A percentile compares a stretch with the other conserved stretches of the same genome.
These are phyloP conservation scores for Calonectria pauciramosa DNA, from an alignment of 2,329 filamentous ascomycete genomes.

Conservation along the genomic window DNA sequence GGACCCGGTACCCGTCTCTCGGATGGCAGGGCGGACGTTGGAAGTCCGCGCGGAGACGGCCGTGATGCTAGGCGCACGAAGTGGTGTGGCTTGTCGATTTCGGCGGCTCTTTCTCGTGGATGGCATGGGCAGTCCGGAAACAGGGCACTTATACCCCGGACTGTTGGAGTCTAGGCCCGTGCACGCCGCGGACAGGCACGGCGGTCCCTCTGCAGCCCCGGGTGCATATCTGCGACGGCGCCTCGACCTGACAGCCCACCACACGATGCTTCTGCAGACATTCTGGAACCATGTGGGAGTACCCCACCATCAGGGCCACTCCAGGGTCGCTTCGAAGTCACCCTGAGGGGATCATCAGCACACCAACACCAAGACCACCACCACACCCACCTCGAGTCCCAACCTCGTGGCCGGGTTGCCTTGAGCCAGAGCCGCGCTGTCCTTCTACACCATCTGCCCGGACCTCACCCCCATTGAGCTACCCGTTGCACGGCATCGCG, in stretches of 20 bases:
- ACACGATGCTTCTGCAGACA: slow-evolving; percentile 35
- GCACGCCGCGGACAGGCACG: slow-evolving; percentile 30
- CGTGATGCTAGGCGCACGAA: slow-evolving; percentile 26
- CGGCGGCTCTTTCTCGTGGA: slow-evolving; percentile 37
- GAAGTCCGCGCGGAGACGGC: slow-evolving; percentile 35
- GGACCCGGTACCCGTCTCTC: slow-evolving; percentile 18
- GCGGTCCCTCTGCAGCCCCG: slow-evolving; percentile 22
- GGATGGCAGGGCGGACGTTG: slow-evolving; percentile 23
- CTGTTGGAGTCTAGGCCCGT: slow-evolving; percentile 28
- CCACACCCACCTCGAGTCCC: slow-evolving; percentile 17
- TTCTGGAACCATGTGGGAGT: slow-evolving; percentile 43
- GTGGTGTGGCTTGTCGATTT: slow-evolving; percentile 31
- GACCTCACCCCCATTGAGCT: background rate
- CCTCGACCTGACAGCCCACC: slow-evolving; percentile 17
- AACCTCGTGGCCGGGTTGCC: slow-evolving; percentile 19
- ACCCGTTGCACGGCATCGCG: slow-evolving; percentile 4
- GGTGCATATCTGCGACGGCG: slow-evolving; percentile 23
- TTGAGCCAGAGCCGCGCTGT: background rate
- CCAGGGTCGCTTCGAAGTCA: background rate
- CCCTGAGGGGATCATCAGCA: slow-evolving; percentile 11
- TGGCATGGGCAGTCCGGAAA: slow-evolving; percentile 24
- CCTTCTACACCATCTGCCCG: background rate
- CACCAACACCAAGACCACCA: slow-evolving; percentile 14
- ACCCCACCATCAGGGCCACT: slow-evolving; percentile 37
- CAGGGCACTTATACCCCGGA: slow-evolving; percentile 34